Evolutionary conservation across 139 green algal genomes (phyloP).

Genomic region (Bryopsis sp.): DNA sequence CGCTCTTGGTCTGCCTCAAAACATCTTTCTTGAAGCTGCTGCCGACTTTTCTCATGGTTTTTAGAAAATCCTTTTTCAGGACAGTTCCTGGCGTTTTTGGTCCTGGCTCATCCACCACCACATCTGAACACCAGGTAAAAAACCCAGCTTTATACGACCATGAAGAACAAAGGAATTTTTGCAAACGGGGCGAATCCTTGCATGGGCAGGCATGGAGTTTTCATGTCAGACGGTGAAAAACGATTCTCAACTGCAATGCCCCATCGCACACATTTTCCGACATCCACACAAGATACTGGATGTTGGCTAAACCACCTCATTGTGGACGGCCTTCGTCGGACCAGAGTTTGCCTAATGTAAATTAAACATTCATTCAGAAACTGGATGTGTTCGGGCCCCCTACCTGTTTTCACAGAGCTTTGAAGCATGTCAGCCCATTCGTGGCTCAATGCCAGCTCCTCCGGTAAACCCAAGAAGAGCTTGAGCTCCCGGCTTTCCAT

Average conservation of each 20-base stretch:
- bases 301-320: no score
- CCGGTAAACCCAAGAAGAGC: slow-evolving; percentile 38
- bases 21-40: slow-evolving; percentile 1
- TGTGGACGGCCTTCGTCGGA: background rate
- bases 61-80: background rate
- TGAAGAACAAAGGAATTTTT: no score
- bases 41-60: background rate
- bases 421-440: no score
- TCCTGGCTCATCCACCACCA: no score
- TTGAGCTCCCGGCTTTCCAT: slow-evolving; percentile 29
- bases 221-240: no score
- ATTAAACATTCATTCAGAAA: background rate
- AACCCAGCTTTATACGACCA: no score
- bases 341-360: background rate
- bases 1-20: background rate
- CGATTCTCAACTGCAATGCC: no score
- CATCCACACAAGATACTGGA: no score
- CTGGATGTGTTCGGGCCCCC: background rate
- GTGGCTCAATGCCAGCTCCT: slow-evolving; percentile 28
- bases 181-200: no score
- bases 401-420: slow-evolving; percentile 20
- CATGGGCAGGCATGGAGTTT: no score
- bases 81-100: background rate
- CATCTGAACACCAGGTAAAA: no score
- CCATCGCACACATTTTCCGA: no score